These are phyloP conservation scores for Septoria linicola DNA, from an alignment of 2,329 filamentous ascomycete genomes.

Conservation along the genomic window DNA sequence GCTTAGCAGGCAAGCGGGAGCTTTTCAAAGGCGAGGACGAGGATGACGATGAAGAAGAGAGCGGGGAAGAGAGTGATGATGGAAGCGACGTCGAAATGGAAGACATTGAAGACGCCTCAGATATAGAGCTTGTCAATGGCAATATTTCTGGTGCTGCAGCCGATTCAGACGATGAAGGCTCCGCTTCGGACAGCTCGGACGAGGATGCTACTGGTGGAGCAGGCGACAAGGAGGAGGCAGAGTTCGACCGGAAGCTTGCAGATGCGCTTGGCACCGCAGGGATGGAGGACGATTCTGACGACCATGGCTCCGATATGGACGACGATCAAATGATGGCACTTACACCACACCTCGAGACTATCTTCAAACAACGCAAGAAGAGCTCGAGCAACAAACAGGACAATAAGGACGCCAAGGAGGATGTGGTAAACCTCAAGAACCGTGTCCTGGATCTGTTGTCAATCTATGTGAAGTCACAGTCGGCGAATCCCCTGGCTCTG, in stretches of 20 bases:
- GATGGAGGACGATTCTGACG: conserved; percentile 57
- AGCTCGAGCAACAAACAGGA: conserved; percentile 71
- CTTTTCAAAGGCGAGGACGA: conserved; percentile 66
- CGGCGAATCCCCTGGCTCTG: conserved; percentile 65
- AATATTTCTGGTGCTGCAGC: conserved; percentile 19
- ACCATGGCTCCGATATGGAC: conserved; percentile 76
- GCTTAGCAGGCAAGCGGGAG: conserved; percentile 75
- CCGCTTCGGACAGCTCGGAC: conserved; percentile 33
- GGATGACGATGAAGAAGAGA: conserved; percentile 26
- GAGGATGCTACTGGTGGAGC: conserved; percentile 28
- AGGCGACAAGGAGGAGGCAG: conserved; percentile 51
- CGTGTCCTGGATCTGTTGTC: conserved; percentile 84
- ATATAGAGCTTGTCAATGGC: conserved; percentile 39
- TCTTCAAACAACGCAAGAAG: conserved; percentile 75
- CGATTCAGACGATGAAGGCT: conserved; percentile 22
- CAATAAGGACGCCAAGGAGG: conserved; percentile 82
- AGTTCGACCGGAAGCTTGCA: conserved; percentile 73
- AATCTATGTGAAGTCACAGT: conserved; percentile 79
- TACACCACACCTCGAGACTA: conserved; percentile 77
- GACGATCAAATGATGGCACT: conserved; percentile 93
- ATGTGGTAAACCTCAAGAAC: conserved; percentile 91
- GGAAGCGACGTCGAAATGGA: conserved; percentile 40
- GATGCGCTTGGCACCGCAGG: conserved; percentile 71
- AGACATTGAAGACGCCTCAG: conserved; percentile 39
- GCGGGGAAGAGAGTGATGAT: conserved; percentile 29